Evolutionary conservation across 164 flowering plant species (phyloP).

Genomic region (Umbilicus rupestris): DNA sequence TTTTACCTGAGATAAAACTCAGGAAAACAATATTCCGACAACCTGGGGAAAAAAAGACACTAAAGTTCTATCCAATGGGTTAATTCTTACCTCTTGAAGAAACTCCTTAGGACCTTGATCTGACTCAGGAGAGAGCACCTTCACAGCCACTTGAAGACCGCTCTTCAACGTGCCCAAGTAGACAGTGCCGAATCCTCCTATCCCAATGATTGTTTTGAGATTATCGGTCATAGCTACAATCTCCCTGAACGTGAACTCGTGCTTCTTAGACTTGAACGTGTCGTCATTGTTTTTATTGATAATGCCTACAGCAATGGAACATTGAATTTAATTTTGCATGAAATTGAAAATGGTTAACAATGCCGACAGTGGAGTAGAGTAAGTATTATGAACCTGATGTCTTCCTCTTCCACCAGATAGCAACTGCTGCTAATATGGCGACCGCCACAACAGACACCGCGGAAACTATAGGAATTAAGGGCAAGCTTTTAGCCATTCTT

Average conservation of each 20-base stretch:
- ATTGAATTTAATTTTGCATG: neutral
- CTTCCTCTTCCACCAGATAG: neutral
- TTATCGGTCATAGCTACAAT: conserved; percentile 12
- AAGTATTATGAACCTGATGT: neutral
- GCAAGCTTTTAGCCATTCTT: conserved; percentile 6
- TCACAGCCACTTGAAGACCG: conserved; percentile 24
- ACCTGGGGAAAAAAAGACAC: neutral
- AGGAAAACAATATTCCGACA: neutral
- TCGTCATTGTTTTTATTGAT: neutral
- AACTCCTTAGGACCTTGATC: conserved; percentile 24
- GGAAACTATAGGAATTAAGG: conserved; percentile 7
- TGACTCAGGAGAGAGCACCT: conserved; percentile 20
- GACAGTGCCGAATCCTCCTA: conserved; percentile 25
- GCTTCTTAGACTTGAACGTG: conserved; percentile 8
- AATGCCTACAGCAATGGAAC: neutral
- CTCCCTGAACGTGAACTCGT: conserved; percentile 12
- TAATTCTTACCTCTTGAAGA: conserved; percentile 18
- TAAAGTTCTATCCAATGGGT: neutral
- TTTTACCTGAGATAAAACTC: too few species aligned
- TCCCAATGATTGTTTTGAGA: conserved; percentile 13
- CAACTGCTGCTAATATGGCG: conserved; percentile 7
- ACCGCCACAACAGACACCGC: conserved; percentile 4
- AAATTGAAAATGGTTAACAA: neutral
- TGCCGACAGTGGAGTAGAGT: neutral
- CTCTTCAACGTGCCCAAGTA: conserved; percentile 16